Percentiles rank a stretch among this genome's conserved stretches.
These are phyloP conservation scores for Pseudopyricularia cyperi DNA, from an alignment of 2,329 filamentous ascomycete genomes.

Conservation along the genomic window DNA sequence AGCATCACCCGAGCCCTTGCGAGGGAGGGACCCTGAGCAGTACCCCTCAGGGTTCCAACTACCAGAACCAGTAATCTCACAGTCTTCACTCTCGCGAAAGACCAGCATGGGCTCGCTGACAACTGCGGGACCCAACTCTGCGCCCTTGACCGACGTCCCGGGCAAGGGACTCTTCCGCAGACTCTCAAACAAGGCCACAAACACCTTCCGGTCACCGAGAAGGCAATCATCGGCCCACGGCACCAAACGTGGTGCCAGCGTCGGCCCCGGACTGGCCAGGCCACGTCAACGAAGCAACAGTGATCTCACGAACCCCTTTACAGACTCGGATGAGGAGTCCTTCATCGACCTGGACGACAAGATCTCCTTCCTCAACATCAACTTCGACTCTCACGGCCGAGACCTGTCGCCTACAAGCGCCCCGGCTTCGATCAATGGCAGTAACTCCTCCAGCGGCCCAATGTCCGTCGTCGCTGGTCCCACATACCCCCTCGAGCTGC, in stretches of 20 bases:
- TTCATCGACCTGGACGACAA: slow-evolving; percentile 40
- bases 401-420: slow-evolving; percentile 36
- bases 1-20: slow-evolving; percentile 51
- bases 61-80: slow-evolving; percentile 50
- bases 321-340: slow-evolving; percentile 26
- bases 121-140: slow-evolving; percentile 37
- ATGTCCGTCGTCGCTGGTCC: slow-evolving; percentile 40
- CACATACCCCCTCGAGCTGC: slow-evolving; percentile 62
- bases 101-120: slow-evolving; percentile 50
- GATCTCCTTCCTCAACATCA: slow-evolving; percentile 21
- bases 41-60: slow-evolving; percentile 49
- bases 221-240: slow-evolving; percentile 67
- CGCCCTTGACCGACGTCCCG: slow-evolving; percentile 35
- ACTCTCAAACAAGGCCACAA: slow-evolving; percentile 68
- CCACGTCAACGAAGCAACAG: slow-evolving; percentile 43
- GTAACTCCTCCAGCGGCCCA: slow-evolving; percentile 18
- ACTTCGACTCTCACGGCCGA: slow-evolving; percentile 20
- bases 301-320: slow-evolving; percentile 18
- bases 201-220: slow-evolving; percentile 46
- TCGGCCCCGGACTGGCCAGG: slow-evolving; percentile 63
- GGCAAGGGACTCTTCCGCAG: slow-evolving; percentile 61
- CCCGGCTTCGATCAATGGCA: slow-evolving; percentile 28
- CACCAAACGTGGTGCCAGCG: slow-evolving; percentile 72
- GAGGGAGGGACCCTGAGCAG: slow-evolving; percentile 38
- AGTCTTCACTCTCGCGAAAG: slow-evolving; percentile 31